phyloP scores from a whole-genome alignment of 2,329 filamentous ascomycete species.

The Albophoma yamanashiensis region DNA sequence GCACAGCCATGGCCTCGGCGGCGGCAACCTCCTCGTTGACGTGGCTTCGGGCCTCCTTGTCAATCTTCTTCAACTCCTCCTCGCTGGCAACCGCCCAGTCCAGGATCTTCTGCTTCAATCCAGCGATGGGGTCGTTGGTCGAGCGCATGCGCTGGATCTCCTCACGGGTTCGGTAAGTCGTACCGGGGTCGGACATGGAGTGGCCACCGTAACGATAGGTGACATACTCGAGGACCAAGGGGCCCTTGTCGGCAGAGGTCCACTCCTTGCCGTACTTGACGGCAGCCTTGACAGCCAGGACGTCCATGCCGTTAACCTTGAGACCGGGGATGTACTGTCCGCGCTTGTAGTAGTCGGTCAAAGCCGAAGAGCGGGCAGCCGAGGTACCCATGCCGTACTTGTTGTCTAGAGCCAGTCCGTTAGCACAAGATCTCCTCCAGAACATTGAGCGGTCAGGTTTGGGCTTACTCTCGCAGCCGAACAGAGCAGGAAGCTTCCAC shows the following conservation, averaged over 20 bases:
- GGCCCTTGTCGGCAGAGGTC: constrained; percentile 73
- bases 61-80: constrained; percentile 90
- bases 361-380: constrained; percentile 81
- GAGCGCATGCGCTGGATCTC: constrained; percentile 99
- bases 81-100: constrained; percentile 89
- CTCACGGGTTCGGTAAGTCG: constrained; percentile 97
- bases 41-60: constrained; percentile 80
- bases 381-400: constrained; percentile 99
- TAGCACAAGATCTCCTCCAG: not conserved
- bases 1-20: constrained; percentile 78
- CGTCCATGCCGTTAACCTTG: constrained; percentile 99
- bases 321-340: constrained; percentile 98
- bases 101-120: constrained; percentile 94
- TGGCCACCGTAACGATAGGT: constrained; percentile 99
- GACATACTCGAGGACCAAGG: constrained; percentile 95
- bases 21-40: constrained; percentile 85
- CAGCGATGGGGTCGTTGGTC: constrained; percentile 96
- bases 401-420: constrained; percentile 60
- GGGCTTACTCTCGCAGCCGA: constrained; percentile 90
- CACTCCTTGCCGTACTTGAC: constrained; percentile 90
- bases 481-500: constrained; percentile 91
- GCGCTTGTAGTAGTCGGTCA: constrained; percentile 99
- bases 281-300: constrained; percentile 93
- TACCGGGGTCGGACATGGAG: constrained; percentile 99
- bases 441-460: not conserved